Percentiles rank a stretch among this genome's conserved stretches.
Conservation (phyloP, 805 yeast species). For the Allodekkera sacchari region DNA sequence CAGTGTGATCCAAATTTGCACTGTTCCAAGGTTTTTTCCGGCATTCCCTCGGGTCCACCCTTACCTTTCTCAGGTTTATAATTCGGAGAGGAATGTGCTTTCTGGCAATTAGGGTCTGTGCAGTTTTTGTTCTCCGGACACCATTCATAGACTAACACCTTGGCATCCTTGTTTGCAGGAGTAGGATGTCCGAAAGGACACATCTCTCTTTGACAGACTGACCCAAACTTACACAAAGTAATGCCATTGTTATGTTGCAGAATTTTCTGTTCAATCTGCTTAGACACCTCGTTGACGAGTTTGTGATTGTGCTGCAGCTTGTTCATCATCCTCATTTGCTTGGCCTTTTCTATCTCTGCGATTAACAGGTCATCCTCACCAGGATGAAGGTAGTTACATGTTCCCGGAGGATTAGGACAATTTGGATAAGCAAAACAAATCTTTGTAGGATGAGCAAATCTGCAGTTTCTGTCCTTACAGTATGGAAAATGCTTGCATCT, state of each 20-base stretch:
- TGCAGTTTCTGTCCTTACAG: slow-evolving; percentile 59
- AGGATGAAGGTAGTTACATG: slow-evolving; percentile 78
- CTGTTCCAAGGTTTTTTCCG: slow-evolving; percentile 59
- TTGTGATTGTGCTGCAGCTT: slow-evolving; percentile 29
- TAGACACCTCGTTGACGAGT: slow-evolving; percentile 24
- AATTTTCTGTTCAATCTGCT: slow-evolving; percentile 27
- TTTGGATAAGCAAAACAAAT: slow-evolving; percentile 67
- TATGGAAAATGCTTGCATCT: slow-evolving; percentile 69
- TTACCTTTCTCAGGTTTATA: slow-evolving; percentile 22
- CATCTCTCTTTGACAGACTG: slow-evolving; percentile 61
- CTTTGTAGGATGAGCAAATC: slow-evolving; percentile 72
- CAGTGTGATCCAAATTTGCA: slow-evolving; percentile 76
- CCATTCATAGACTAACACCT: slow-evolving; percentile 64
- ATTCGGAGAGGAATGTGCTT: slow-evolving; percentile 77
- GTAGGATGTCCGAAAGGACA: slow-evolving; percentile 94
- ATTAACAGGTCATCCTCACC: slow-evolving; percentile 73
- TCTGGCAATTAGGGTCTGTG: slow-evolving; percentile 49
- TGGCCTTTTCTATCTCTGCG: slow-evolving; percentile 57
- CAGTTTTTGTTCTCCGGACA: slow-evolving; percentile 67
- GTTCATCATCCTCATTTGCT: slow-evolving; percentile 17
- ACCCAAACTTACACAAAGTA: slow-evolving; percentile 69
- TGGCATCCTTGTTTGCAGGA: slow-evolving; percentile 69
- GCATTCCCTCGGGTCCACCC: slow-evolving; percentile 11
- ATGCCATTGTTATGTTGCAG: slow-evolving; percentile 29
- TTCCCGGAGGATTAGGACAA: slow-evolving; percentile 73